Conservation (phyloP, 257 asterid genomes). For the Rehmannia glutinosa region DNA sequence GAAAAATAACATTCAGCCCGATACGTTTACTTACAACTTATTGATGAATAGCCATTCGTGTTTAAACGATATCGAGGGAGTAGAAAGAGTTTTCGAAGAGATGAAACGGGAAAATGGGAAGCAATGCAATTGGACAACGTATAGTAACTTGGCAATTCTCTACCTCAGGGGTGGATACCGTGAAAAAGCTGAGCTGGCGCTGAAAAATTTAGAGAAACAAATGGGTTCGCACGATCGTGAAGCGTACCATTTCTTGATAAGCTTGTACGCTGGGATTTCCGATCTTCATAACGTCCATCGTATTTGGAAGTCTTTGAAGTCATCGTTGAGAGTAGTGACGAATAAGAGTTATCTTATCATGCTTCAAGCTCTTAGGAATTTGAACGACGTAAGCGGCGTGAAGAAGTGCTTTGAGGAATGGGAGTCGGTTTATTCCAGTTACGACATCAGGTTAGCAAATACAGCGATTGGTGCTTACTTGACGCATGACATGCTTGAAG, state of each 20-base stretch:
- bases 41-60: slow-evolving; percentile 55
- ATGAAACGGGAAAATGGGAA: slow-evolving; percentile 40
- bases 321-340: slow-evolving; percentile 32
- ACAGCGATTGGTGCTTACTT: slow-evolving; percentile 45
- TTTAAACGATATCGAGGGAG: slow-evolving; percentile 61
- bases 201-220: slow-evolving; percentile 48
- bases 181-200: slow-evolving; percentile 65
- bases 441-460: slow-evolving; percentile 52
- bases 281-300: slow-evolving; percentile 57
- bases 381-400: slow-evolving; percentile 51
- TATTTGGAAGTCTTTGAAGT: slow-evolving; percentile 60
- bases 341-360: slow-evolving; percentile 60
- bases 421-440: slow-evolving; percentile 47
- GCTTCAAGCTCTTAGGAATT: slow-evolving; percentile 63
- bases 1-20: slow-evolving; percentile 37
- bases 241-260: slow-evolving; percentile 60
- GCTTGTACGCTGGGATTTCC: slow-evolving; percentile 54
- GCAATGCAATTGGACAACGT: slow-evolving; percentile 64
- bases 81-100: slow-evolving; percentile 69
- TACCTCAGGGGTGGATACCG: slow-evolving; percentile 46
- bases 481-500: slow-evolving; percentile 42
- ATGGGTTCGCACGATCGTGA: slow-evolving; percentile 47
- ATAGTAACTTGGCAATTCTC: slow-evolving; percentile 62
- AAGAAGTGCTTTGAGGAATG: slow-evolving; percentile 70
- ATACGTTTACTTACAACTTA: slow-evolving; percentile 55